phyloP scores from a whole-genome alignment of 768 basidiomycete genomes.

The Suillus brevipes region DNA sequence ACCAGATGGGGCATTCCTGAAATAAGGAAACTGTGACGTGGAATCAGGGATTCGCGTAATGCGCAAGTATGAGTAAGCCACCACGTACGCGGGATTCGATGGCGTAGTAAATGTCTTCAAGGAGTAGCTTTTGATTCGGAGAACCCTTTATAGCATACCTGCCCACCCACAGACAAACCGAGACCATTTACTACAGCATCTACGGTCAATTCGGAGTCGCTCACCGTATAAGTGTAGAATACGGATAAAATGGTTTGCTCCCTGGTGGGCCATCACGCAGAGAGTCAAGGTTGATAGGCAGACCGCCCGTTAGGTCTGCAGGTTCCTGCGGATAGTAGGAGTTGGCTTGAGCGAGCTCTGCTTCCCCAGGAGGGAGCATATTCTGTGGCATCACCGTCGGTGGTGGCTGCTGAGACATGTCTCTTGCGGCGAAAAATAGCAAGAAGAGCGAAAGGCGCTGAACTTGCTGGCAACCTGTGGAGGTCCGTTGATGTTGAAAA shows the following conservation, averaged over 20 bases:
- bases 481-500: conserved; percentile 32
- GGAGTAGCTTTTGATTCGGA: conserved; percentile 78
- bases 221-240: conserved; percentile 87
- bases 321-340: conserved; percentile 76
- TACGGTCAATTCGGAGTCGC: conserved; percentile 29
- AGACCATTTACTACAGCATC: not conserved
- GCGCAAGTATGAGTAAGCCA: conserved; percentile 2
- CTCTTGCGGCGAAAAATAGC: conserved; percentile 13
- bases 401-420: conserved; percentile 49
- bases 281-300: conserved; percentile 86
- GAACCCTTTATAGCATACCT: conserved; percentile 93
- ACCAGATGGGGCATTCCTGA: conserved; percentile 82
- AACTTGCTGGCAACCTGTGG: conserved; percentile 16
- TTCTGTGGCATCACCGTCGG: conserved; percentile 62
- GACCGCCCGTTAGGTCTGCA: conserved; percentile 77
- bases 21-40: conserved; percentile 75
- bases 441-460: conserved; percentile 9
- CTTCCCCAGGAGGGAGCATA: conserved; percentile 53
- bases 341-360: conserved; percentile 52
- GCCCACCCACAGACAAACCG: conserved; percentile 16
- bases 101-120: conserved; percentile 91
- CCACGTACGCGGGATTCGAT: conserved; percentile 80
- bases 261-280: conserved; percentile 85
- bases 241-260: conserved; percentile 88
- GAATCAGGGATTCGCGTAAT: conserved; percentile 12